phyloP scores from a whole-genome alignment of 2,329 filamentous ascomycete genomes.

The Aspergillus sp. region DNA sequence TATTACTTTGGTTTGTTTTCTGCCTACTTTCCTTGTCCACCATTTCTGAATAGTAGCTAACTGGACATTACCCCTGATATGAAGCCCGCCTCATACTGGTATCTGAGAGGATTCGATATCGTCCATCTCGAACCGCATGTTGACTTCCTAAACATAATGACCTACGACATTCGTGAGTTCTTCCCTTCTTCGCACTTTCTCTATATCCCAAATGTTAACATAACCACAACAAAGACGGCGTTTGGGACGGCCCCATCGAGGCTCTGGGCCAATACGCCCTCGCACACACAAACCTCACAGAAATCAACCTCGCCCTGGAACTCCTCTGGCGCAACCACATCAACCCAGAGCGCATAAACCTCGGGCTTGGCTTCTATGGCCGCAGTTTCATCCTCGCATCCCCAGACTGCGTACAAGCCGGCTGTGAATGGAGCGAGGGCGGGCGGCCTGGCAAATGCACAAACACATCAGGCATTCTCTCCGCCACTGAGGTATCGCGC shows the following conservation, averaged over 20 bases:
- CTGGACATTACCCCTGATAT: background rate
- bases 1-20: too few species aligned
- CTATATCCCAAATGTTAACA: too few species aligned
- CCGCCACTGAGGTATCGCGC: constrained; percentile 25
- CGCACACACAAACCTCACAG: constrained; percentile 17
- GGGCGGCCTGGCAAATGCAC: constrained; percentile 24
- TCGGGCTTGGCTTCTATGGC: constrained; percentile 17
- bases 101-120: constrained; percentile 14
- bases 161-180: constrained; percentile 12
- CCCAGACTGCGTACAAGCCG: constrained; percentile 3
- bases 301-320: constrained; percentile 13
- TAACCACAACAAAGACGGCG: constrained; percentile 3
- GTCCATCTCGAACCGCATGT: constrained; percentile 3
- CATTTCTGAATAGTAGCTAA: too few species aligned
- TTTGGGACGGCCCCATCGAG: constrained; percentile 12
- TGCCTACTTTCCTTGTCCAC: too few species aligned
- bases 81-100: background rate
- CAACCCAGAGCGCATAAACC: constrained; percentile 4
- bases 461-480: constrained; percentile 21
- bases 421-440: constrained; percentile 15
- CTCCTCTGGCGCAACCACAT: constrained; percentile 17
- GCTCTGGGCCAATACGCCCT: constrained; percentile 5
- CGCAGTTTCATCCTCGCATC: constrained; percentile 7
- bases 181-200: too few species aligned
- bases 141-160: constrained; percentile 16